Evolutionary conservation across 2,329 filamentous ascomycete species (phyloP).

Genomic region (Pyricularia sp.): DNA sequence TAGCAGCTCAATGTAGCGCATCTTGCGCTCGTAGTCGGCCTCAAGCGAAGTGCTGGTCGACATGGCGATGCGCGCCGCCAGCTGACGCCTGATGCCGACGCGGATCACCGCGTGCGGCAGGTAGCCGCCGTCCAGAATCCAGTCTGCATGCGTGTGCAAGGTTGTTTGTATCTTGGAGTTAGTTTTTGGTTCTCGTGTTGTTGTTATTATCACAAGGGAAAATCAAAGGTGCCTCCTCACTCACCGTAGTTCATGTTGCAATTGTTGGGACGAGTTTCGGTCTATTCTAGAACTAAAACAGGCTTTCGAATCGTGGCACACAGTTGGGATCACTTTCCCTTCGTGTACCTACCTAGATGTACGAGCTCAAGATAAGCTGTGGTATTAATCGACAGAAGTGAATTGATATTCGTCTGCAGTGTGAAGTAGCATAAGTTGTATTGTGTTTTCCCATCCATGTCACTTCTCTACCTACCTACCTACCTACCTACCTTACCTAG

Average conservation of each 20-base stretch:
- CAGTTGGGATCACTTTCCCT: not conserved
- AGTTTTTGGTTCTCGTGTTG: not conserved
- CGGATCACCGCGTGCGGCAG: slow-evolving; percentile 51
- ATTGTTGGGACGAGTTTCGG: not conserved
- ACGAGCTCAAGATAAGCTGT: not conserved
- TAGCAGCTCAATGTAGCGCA: slow-evolving; percentile 48
- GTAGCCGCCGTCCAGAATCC: slow-evolving; percentile 51
- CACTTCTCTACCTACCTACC: not conserved
- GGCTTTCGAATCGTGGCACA: not conserved
- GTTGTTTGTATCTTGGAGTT: not conserved
- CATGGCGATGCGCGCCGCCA: slow-evolving; percentile 41
- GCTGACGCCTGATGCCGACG: slow-evolving; percentile 51
- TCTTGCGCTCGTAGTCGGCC: slow-evolving; percentile 43
- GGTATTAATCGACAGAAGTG: not conserved
- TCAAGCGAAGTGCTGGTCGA: slow-evolving; percentile 27
- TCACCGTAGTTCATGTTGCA: slow-evolving; percentile 4
- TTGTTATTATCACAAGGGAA: not conserved
- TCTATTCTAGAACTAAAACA: not conserved
- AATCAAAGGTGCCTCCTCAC: not conserved
- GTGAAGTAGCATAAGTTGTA: not conserved
- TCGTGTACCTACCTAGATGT: not conserved
- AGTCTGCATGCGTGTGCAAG: slow-evolving; percentile 21
- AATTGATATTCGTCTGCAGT: not conserved
- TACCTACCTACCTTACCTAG: too few relatives aligned
- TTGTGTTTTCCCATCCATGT: not conserved